Evolutionary conservation across 139 green algal species (phyloP).

Genomic region (Chlamydomonas sp.): DNA sequence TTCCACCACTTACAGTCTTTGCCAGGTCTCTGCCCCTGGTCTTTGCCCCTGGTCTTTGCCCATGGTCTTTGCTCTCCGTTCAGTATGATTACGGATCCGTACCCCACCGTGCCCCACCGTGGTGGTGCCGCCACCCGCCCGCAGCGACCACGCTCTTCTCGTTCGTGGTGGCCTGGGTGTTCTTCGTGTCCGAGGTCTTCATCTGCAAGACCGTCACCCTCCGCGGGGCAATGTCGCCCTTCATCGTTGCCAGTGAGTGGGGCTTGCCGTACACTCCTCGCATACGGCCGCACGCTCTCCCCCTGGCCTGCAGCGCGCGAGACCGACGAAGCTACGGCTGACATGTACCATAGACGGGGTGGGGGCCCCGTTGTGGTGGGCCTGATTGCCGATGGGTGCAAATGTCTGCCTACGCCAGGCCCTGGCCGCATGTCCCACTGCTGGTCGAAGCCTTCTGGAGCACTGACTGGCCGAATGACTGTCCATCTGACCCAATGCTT

Average conservation of each 20-base stretch:
- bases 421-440: neutral
- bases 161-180: constrained; percentile 78
- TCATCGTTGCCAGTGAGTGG: constrained; percentile 74
- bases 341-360: too few relatives aligned
- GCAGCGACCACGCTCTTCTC: constrained; percentile 82
- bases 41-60: neutral
- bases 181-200: constrained; percentile 79
- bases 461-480: neutral
- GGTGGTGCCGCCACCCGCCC: neutral
- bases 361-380: too few relatives aligned
- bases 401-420: too few relatives aligned
- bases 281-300: too few relatives aligned
- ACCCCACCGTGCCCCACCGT: neutral
- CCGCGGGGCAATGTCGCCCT: constrained; percentile 66
- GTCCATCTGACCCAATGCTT: neutral
- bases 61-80: neutral
- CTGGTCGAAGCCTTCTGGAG: neutral
- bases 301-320: neutral
- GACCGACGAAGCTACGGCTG: neutral
- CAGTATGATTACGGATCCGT: neutral
- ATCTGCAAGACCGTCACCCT: constrained; percentile 79
- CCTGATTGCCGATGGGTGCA: too few relatives aligned
- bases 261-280: neutral
- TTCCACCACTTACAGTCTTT: too few relatives aligned
- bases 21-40: neutral